Conservation (phyloP, 208 protist species). For the Tritrichomonas musculus region DNA sequence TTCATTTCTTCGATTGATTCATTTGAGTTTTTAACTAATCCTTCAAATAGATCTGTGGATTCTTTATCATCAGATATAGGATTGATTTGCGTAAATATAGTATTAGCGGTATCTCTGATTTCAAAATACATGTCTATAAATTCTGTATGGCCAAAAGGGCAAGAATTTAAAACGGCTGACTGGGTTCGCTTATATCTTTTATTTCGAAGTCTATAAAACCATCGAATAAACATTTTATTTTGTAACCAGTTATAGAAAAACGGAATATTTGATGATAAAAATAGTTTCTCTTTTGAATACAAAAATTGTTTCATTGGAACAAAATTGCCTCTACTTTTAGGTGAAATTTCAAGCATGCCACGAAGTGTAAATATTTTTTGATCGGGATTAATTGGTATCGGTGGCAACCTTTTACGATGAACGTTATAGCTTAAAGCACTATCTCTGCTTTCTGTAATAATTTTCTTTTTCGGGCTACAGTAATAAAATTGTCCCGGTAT, state of each 20-base stretch:
- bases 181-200: neutral
- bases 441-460: neutral
- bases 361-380: neutral
- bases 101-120: neutral
- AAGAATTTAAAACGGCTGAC: neutral
- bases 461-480: neutral
- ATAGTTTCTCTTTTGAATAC: neutral
- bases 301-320: neutral
- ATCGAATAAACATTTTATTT: neutral
- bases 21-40: neutral
- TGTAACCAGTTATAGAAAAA: neutral
- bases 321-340: neutral
- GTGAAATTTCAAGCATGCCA: neutral
- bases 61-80: neutral
- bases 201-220: neutral
- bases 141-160: neutral
- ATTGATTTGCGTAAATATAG: neutral
- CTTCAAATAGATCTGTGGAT: neutral
- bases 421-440: neutral
- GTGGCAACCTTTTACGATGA: neutral
- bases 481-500: neutral
- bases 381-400: neutral
- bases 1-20: neutral
- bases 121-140: neutral
- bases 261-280: neutral